phyloP scores from a whole-genome alignment of 2,329 filamentous ascomycete species.

The Aspergillus pseudoterreus region DNA sequence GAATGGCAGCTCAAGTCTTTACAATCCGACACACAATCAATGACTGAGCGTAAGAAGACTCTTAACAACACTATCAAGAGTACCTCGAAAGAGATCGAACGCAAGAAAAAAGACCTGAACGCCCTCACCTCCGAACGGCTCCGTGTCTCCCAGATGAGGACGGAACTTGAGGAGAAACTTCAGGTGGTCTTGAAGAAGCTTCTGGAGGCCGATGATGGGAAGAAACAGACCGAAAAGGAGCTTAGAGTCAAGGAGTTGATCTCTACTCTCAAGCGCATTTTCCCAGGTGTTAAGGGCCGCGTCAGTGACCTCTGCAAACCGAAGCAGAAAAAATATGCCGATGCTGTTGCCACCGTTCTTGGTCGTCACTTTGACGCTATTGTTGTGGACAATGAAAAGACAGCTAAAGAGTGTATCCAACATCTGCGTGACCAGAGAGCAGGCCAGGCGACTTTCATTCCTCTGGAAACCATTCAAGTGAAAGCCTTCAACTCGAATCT shows the following conservation, averaged over 20 bases:
- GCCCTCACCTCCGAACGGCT: conserved; percentile 78
- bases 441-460: conserved; percentile 88
- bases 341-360: conserved; percentile 86
- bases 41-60: conserved; percentile 64
- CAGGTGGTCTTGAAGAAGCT: conserved; percentile 76
- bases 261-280: conserved; percentile 80
- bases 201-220: conserved; percentile 79
- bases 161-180: conserved; percentile 88
- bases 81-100: conserved; percentile 71
- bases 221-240: conserved; percentile 81
- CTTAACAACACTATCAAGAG: conserved; percentile 63
- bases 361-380: conserved; percentile 92
- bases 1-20: conserved; percentile 71
- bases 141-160: conserved; percentile 74
- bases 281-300: conserved; percentile 84
- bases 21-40: conserved; percentile 64
- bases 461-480: conserved; percentile 95
- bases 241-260: conserved; percentile 76
- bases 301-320: conserved; percentile 90
- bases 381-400: conserved; percentile 92
- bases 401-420: conserved; percentile 87
- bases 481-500: conserved; percentile 84
- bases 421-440: conserved; percentile 88
- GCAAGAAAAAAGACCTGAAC: conserved; percentile 89
- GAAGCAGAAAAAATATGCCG: conserved; percentile 94